These are phyloP conservation scores for Geosiphon pyriformis DNA, from an alignment of 192 early-diverging fungal species.

Conservation along the genomic window DNA sequence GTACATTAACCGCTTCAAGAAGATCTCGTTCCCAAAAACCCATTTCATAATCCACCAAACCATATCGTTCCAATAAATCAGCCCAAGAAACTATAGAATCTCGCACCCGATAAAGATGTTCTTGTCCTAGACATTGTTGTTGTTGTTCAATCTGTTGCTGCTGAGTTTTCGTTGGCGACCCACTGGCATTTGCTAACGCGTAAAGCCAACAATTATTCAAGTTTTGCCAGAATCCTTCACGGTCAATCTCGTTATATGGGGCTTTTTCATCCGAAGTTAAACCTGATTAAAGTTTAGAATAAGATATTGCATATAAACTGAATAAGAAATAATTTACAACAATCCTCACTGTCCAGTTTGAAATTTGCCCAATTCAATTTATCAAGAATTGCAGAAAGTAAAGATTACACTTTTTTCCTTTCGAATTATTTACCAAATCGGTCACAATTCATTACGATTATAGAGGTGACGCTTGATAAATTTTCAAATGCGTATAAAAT, in stretches of 20 bases:
- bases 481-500: not conserved
- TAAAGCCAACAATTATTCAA: slow-evolving; percentile 75
- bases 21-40: slow-evolving; percentile 78
- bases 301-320: not conserved
- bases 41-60: slow-evolving; percentile 80
- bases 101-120: slow-evolving; percentile 54
- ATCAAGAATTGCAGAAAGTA: no score
- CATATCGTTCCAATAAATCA: slow-evolving; percentile 63
- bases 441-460: not conserved
- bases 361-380: no score
- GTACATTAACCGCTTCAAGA: slow-evolving; percentile 52
- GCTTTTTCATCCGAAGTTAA: not conserved
- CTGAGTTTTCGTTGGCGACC: slow-evolving; percentile 46
- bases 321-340: not conserved
- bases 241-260: not conserved
- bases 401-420: no score
- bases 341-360: no score
- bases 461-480: not conserved
- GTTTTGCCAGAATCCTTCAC: slow-evolving; percentile 64
- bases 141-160: slow-evolving; percentile 3
- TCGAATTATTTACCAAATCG: not conserved
- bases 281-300: not conserved
- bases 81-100: slow-evolving; percentile 62
- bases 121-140: slow-evolving; percentile 34
- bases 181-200: slow-evolving; percentile 53